Base-by-base conservation (phyloP, 345 rosid species). In the Salix exigua region DNA sequence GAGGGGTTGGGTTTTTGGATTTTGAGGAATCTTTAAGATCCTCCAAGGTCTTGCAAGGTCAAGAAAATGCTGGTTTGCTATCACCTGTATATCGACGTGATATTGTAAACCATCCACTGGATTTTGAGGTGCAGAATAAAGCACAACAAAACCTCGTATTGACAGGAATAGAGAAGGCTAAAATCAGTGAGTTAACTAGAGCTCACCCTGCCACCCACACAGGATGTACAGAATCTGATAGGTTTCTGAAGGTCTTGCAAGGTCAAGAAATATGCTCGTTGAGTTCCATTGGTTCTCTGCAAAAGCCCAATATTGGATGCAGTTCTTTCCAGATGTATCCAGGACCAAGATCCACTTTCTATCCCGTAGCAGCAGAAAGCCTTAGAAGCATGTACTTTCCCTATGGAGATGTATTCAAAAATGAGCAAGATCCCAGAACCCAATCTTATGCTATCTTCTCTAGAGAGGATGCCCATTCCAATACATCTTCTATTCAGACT, bases 11-110 rank as follows among this genome's bases (percentile, higher is more conserved):
- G 72, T 79, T 85, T 86, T 78, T 88, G 87, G 97, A 90, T 96
- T 92, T 91, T 82, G 92, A 91, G 92, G 98, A 86, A 78, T 91
- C 94, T 26, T 66, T 88, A 63, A 83, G 92, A 87, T 89, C 95
- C 94, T 94, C 97, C 85, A 91, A 94, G 98, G 97, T 94, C 97
- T 94, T 94, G 97, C 98, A 92, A 92, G 98, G 98, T 94, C 98
- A 94, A 94, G 98, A 94, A 94, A 94, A 91, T 86, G 70, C 81
- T 80, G 89, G 90, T 90, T 94, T 88, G 40, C 84, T 85, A 60
- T 90, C 95, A 77, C 84, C 97, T 79, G 50, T 88, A 55, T 87
- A 83, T n/a, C 87, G 95, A 28, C 62, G 81, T 82, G 96, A 88
- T 86, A 85, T 84, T 70, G 80, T 76, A 75, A 90, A 86, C 89